phyloP scores from a whole-genome alignment of 129 eudicot genomes.

The Arctium lappa region DNA sequence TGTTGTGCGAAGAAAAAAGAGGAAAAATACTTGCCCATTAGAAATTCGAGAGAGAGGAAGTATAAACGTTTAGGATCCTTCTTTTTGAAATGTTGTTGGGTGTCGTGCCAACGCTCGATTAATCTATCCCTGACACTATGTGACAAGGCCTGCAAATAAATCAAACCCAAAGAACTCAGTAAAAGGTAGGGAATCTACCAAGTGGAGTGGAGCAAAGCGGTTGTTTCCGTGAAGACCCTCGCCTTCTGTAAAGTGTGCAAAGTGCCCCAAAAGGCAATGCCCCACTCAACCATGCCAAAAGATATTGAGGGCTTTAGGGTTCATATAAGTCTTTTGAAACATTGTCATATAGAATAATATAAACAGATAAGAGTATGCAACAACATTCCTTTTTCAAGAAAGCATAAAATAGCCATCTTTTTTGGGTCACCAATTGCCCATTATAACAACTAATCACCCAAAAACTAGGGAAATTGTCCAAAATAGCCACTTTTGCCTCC shows the following conservation, averaged over 20 bases:
- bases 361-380: not conserved
- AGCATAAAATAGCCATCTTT: not conserved
- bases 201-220: not conserved
- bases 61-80: constrained; percentile 57
- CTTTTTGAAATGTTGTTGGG: constrained; percentile 57
- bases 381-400: not conserved
- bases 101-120: constrained; percentile 68
- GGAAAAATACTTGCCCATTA: constrained; percentile 48
- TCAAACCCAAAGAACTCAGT: not conserved
- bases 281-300: not conserved
- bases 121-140: constrained; percentile 59
- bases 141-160: constrained; percentile 47
- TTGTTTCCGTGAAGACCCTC: not conserved
- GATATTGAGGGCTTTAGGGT: not conserved
- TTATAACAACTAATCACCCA: not conserved
- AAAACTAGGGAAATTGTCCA: not conserved
- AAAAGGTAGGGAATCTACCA: no score
- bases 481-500: not conserved
- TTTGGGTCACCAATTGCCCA: not conserved
- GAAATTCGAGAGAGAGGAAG: constrained; percentile 61
- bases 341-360: not conserved
- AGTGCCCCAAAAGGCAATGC: no score
- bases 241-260: no score
- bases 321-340: not conserved
- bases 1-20: not conserved